Base-by-base conservation (phyloP, 768 basidiomycete genomes). In the Daedaleopsis nitida region DNA sequence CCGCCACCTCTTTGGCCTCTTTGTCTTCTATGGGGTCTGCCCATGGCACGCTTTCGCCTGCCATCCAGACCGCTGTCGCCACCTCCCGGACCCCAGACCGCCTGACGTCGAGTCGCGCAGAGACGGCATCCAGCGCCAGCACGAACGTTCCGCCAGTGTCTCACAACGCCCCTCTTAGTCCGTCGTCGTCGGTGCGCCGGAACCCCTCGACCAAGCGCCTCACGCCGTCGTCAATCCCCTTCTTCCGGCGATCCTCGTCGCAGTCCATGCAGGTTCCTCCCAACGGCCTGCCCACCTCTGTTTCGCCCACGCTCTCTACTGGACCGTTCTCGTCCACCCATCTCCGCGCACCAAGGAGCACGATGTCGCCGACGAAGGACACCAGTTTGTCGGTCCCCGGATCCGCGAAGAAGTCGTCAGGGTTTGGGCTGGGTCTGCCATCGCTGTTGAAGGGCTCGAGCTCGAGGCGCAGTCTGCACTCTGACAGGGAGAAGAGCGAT, bases 171-270 rank as follows among this genome's bases (percentile, higher is more conserved):
- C 87, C 91, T 19, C 82, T 91, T 23, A 92, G 90, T 67, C 91
- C 91, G 35, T 79, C 86, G 19, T 81, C 86, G 17, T 91, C 89
- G 16, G 73, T 87, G 45, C 84, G 86, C 55, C 85, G 88, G 43
- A 82, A 83, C 32, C 85, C 87, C 59, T 86, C 86, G 19, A 72
- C 76, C 23, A 94, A 88, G 72, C 87, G 94, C 60, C 83, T 94
- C 49, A 95, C 94, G 1, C 94, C 94, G 1, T 94, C 92, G 27
- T 91, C 92, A 14, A 96, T 96, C 60, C 94, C 94, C 2, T 96
- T 96, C 76, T 96, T 96, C 79, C 85, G 92, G 47, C 88, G 94
- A 38, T 94, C 93, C 9, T 91, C 92, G 27, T 95, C 94, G 8
- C 91, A 94, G 69, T 92, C 90, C 14, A 88, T 92, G 83, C 88